A percentile compares a stretch with the other conserved stretches of the same genome.
phyloP scores from a whole-genome alignment of 2,329 filamentous ascomycete genomes.

The Tolypocladium ophioglossoides region DNA sequence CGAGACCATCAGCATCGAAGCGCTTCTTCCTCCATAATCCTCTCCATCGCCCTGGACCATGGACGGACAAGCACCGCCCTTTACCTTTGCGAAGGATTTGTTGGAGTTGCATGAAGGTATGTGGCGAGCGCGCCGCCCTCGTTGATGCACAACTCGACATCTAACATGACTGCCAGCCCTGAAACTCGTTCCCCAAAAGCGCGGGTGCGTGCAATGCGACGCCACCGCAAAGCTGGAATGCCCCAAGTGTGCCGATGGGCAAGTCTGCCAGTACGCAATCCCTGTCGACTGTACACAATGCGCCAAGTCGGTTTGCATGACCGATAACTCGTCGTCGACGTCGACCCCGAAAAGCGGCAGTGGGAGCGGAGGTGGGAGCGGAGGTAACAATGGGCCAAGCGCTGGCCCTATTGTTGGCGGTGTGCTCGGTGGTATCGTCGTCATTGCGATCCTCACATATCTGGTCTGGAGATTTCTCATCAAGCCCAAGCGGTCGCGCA shows the following conservation, averaged over 20 bases:
- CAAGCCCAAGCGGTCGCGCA: slow-evolving; percentile 62
- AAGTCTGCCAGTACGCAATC: slow-evolving; percentile 35
- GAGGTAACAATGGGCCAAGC: slow-evolving; percentile 43
- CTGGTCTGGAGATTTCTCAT: slow-evolving; percentile 82
- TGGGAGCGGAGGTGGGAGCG: slow-evolving; percentile 4
- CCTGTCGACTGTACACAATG: slow-evolving; percentile 37
- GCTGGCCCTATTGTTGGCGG: slow-evolving; percentile 84
- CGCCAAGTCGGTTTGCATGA: slow-evolving; percentile 34
- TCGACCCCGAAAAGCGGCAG: slow-evolving; percentile 7
- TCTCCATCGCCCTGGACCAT: neutral
- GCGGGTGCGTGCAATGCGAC: slow-evolving; percentile 35
- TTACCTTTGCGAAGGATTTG: slow-evolving; percentile 14
- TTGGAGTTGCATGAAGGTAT: slow-evolving; percentile 20
- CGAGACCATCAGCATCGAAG: neutral
- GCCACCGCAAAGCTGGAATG: slow-evolving; percentile 29
- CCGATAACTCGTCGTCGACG: slow-evolving; percentile 12
- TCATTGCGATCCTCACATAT: slow-evolving; percentile 65
- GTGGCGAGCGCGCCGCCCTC: slow-evolving; percentile 1
- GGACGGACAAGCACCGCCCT: neutral
- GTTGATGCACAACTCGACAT: neutral
- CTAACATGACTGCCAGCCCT: slow-evolving; percentile 10
- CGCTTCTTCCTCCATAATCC: neutral
- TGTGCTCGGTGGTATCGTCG: slow-evolving; percentile 73
- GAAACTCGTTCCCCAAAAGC: slow-evolving; percentile 27
- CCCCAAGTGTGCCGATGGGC: slow-evolving; percentile 29